These are phyloP conservation scores for Hippophae tibetana DNA, from an alignment of 306 rosid genomes.

Conservation along the genomic window DNA sequence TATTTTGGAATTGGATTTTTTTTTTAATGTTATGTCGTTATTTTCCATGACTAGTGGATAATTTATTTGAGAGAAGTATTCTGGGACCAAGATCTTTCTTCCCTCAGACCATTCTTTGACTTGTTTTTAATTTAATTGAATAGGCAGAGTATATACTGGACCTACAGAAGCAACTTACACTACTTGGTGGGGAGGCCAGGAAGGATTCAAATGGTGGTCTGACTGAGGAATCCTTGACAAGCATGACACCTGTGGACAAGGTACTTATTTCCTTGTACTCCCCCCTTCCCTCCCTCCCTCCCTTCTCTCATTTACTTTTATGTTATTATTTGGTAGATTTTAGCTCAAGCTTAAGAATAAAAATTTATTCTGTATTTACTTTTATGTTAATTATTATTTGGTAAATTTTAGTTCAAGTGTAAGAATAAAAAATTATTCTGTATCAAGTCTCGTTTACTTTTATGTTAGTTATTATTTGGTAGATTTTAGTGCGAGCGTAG, in stretches of 20 bases:
- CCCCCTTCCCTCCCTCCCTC: background rate
- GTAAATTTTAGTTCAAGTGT: background rate
- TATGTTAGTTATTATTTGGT: conserved; percentile 6
- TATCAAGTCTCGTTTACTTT: conserved; percentile 2
- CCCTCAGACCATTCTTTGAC: background rate
- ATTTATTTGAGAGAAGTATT: background rate
- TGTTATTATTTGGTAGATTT: conserved; percentile 5
- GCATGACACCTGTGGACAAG: conserved; percentile 71
- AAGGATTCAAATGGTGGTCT: conserved; percentile 65
- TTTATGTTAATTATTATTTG: background rate
- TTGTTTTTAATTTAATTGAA: background rate
- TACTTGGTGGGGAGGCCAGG: conserved; percentile 73
- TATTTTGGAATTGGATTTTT: too few species aligned
- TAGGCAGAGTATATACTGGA: conserved; percentile 89
- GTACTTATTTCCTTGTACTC: conserved; percentile 32
- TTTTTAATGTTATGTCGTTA: too few species aligned
- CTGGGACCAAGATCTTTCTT: background rate
- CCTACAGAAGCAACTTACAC: conserved; percentile 81
- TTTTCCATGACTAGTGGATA: too few species aligned
- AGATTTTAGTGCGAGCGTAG: background rate
- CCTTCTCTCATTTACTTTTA: conserved; percentile 9
- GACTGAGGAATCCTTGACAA: conserved; percentile 65
- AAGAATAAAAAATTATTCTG: too few species aligned
- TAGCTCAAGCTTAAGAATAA: background rate
- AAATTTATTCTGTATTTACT: too few species aligned